A percentile compares a stretch with the other conserved stretches of the same genome.
phyloP scores from a whole-genome alignment of 2,329 filamentous ascomycete species.

The Hortaea sp. region DNA sequence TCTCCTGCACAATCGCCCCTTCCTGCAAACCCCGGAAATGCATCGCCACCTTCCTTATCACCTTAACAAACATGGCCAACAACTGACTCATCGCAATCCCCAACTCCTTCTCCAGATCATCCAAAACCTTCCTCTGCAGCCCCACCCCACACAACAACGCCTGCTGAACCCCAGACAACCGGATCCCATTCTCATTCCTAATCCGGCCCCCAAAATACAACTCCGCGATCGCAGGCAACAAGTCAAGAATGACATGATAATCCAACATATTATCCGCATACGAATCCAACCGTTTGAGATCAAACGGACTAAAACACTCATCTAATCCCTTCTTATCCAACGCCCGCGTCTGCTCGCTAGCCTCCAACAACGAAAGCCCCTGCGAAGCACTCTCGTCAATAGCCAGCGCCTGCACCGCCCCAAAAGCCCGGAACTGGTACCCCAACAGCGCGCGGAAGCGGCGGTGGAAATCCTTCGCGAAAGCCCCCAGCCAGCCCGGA shows the following conservation, averaged over 20 bases:
- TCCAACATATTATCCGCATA: constrained; percentile 97
- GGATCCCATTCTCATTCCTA: constrained; percentile 38
- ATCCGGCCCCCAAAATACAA: constrained; percentile 80
- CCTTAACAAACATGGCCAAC: constrained; percentile 95
- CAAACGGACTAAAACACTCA: constrained; percentile 71
- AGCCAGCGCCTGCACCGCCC: constrained; percentile 66
- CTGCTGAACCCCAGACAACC: constrained; percentile 72
- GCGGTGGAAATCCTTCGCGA: constrained; percentile 83
- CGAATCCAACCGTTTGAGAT: constrained; percentile 86
- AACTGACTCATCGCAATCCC: constrained; percentile 66
- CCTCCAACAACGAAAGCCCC: constrained; percentile 56
- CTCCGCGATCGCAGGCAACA: constrained; percentile 70
- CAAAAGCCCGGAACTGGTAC: constrained; percentile 83
- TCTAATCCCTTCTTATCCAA: constrained; percentile 72
- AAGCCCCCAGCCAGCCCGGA: constrained; percentile 77
- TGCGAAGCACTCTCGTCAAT: constrained; percentile 76
- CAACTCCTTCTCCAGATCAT: constrained; percentile 69
- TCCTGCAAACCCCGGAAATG: constrained; percentile 69
- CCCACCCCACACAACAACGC: constrained; percentile 83
- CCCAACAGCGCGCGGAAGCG: constrained; percentile 85
- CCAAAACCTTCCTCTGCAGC: constrained; percentile 79
- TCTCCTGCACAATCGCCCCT: constrained; percentile 46
- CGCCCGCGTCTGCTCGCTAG: constrained; percentile 37
- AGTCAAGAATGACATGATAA: constrained; percentile 92
- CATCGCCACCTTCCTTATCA: constrained; percentile 73